A percentile compares a stretch with the other conserved stretches of the same genome.
Evolutionary conservation across 1,284 basidiomycete genomes (phyloP).

Genomic region (Marasmius fiardii): DNA sequence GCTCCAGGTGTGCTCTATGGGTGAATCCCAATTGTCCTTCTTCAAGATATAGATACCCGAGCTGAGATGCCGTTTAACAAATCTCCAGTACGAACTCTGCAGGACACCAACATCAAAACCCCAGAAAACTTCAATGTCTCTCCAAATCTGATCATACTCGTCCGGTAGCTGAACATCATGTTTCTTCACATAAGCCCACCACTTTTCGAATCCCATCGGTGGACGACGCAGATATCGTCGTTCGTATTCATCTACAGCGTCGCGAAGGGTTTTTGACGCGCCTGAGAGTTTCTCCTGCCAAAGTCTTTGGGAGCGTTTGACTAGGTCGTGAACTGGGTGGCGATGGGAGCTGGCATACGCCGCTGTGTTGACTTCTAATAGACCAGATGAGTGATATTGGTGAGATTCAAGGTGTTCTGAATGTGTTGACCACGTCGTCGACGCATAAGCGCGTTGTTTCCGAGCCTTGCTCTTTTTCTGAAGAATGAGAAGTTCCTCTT

Average conservation of each 20-base stretch:
- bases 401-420: constrained; percentile 1
- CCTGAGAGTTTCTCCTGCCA: constrained; percentile 49
- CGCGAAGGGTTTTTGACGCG: constrained; percentile 50
- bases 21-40: neutral
- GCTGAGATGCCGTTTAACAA: neutral
- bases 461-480: neutral
- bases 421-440: constrained; percentile 3
- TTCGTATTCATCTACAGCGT: constrained; percentile 55
- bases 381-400: constrained; percentile 29
- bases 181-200: constrained; percentile 54
- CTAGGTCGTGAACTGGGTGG: constrained; percentile 55
- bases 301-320: constrained; percentile 38
- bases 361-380: constrained; percentile 32
- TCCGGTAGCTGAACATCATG: constrained; percentile 57
- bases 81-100: constrained; percentile 25
- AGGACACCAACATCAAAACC: constrained; percentile 34
- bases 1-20: neutral
- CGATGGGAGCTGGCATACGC: constrained; percentile 15
- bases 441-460: neutral
- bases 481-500: neutral
- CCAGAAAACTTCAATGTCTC: constrained; percentile 47
- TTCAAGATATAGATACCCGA: neutral
- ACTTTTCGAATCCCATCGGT: constrained; percentile 49
- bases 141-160: constrained; percentile 51
- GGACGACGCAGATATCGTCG: constrained; percentile 38